These are phyloP conservation scores for Iris pallida DNA, from an alignment of 116 monocot genomes.

Conservation along the genomic window DNA sequence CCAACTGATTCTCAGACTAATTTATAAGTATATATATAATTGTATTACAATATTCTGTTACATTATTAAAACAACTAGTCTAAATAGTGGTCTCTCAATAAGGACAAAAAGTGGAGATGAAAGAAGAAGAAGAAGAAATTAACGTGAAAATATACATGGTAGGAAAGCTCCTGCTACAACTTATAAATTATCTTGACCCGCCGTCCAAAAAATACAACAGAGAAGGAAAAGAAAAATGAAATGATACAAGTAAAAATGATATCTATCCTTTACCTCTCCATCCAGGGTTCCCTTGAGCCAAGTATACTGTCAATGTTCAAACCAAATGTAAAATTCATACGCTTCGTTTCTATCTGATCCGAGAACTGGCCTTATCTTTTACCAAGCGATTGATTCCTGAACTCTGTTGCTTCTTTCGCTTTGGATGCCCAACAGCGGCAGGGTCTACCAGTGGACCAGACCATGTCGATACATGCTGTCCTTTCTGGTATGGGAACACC, in stretches of 20 bases:
- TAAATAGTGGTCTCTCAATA: constrained; percentile 1
- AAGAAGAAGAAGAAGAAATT: not conserved
- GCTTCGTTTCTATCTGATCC: not conserved
- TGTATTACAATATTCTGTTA: constrained; percentile 4
- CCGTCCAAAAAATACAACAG: not conserved
- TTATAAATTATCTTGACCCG: not conserved
- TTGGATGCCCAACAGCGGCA: constrained; percentile 5
- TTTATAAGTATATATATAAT: not conserved
- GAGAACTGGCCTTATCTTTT: constrained; percentile 17
- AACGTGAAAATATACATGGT: constrained; percentile 2
- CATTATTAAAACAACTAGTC: constrained; percentile 1
- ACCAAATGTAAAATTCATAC: not conserved
- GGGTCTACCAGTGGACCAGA: constrained; percentile 12
- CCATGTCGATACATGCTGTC: constrained; percentile 9
- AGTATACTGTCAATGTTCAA: not conserved
- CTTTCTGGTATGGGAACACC: constrained; percentile 56
- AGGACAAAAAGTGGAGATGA: too few relatives aligned
- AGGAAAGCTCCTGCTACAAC: not conserved
- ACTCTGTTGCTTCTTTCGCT: constrained; percentile 7
- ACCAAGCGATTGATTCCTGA: not conserved
- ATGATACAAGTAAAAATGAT: not conserved
- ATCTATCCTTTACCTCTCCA: constrained; percentile 6
- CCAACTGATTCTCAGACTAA: not conserved
- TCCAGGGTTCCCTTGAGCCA: not conserved
- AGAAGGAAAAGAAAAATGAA: not conserved